Base-by-base conservation (phyloP, 169 alveolate species). In the Plasmodium malariae region DNA sequence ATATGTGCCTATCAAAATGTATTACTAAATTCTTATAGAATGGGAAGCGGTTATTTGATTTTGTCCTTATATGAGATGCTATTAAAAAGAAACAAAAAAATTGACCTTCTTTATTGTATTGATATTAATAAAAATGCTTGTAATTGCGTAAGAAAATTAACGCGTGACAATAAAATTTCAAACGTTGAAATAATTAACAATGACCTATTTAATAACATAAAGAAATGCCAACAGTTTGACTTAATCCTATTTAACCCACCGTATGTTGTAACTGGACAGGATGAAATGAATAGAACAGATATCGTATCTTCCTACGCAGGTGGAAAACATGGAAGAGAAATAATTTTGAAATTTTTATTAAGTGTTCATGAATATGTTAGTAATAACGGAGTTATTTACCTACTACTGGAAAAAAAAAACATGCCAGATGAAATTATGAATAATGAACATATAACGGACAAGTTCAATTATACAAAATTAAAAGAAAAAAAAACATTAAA, bases 301-400 rank as follows among this genome's bases (percentile, higher is more conserved):
- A 67, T 80, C 5, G 83, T 68, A 6, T 80, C 90, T 28, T 80
- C 90, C n/a, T 80, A 80, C 43, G 83, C 90, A 36, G 90, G 90
- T 4, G 90, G 90, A 12, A 51, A 80, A 67, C 43, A 49, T 21
- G 90, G 90, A 49, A 80, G 90, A 80, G 90, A 80, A 65, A 40
- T 80, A 24, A 80, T 80, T 68, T 49, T 80, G 55, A 80, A 80
- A 51, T 80, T 80, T 80, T 59, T 80, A 26, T 68, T 51, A 67
- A 68, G 30, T 45, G 83, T 80, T 11, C 55, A 80, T 80, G 83
- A 80, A 57, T 65, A 80, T 67, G 60, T 80, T 40, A 80, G 83
- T 65, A 60, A 65, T 67, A 24, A 51, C 19, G 90, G 90, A 28
- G 83, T 80, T 49, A 67, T 80, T 24, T 80, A 80, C 43, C 30